These are phyloP conservation scores for Phytophthora ohioensis DNA, from an alignment of 352 stramenopile genomes.

Conservation along the genomic window DNA sequence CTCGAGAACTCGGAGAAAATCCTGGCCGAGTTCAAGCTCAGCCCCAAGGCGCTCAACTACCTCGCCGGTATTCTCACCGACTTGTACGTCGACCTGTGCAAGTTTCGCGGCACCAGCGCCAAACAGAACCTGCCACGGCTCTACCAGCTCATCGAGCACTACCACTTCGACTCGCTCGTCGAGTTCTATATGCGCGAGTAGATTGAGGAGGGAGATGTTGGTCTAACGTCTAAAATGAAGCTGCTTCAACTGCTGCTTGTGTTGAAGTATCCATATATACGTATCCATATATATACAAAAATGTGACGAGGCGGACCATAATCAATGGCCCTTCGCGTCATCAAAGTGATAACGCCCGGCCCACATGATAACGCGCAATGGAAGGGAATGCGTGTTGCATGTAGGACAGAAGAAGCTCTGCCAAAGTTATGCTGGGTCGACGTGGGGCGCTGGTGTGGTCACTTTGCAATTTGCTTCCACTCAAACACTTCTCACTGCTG, in stretches of 20 bases:
- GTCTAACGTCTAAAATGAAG: background rate
- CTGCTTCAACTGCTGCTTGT: background rate
- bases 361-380: background rate
- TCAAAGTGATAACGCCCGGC: background rate
- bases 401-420: background rate
- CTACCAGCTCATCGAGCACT: slow-evolving; percentile 85
- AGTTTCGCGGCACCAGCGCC: slow-evolving; percentile 82
- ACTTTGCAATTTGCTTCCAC: slow-evolving; percentile 17
- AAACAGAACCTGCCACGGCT: slow-evolving; percentile 77
- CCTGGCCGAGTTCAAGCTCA: slow-evolving; percentile 74
- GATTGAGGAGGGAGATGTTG: background rate
- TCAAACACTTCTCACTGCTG: background rate
- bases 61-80: slow-evolving; percentile 84
- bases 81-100: slow-evolving; percentile 87
- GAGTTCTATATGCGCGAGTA: slow-evolving; percentile 81
- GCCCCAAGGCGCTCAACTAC: slow-evolving; percentile 79
- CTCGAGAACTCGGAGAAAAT: slow-evolving; percentile 73
- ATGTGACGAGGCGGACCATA: slow-evolving; percentile 15
- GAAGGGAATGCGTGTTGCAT: background rate
- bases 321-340: background rate
- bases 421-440: background rate
- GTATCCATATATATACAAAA: background rate
- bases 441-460: background rate
- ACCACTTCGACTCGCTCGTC: slow-evolving; percentile 80
- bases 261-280: background rate